Conservation (phyloP, 2,329 filamentous ascomycete species). For the Emmonsiellopsis sp. region DNA sequence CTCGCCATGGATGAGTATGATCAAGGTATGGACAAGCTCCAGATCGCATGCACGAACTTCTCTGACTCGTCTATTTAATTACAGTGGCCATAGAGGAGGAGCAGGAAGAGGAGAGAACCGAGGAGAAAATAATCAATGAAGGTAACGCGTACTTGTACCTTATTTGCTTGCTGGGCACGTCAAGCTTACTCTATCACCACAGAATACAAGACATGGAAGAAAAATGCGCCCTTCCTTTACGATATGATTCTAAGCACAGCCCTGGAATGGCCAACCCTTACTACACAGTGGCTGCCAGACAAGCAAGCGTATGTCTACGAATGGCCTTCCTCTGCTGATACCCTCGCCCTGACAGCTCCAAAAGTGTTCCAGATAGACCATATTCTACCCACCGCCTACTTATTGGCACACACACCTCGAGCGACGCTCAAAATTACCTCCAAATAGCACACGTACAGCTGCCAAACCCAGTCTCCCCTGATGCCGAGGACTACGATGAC, state of each 20-base stretch:
- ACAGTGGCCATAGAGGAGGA: constrained; percentile 29
- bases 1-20: constrained; percentile 6
- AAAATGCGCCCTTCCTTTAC: constrained; percentile 96
- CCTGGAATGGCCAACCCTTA: constrained; percentile 93
- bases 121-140: constrained; percentile 91
- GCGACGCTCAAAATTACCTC: constrained; percentile 76
- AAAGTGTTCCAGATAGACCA: constrained; percentile 68
- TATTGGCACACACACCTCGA: constrained; percentile 89
- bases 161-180: neutral
- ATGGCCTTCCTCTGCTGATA: neutral
- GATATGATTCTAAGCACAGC: constrained; percentile 95
- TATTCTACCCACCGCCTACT: constrained; percentile 81
- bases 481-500: constrained; percentile 80
- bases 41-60: neutral
- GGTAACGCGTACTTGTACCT: constrained; percentile 38
- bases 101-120: constrained; percentile 64
- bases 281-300: constrained; percentile 96
- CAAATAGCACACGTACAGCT: constrained; percentile 93
- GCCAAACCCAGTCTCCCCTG: constrained; percentile 62
- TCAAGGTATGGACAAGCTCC: constrained; percentile 14
- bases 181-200: constrained; percentile 1
- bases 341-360: neutral
- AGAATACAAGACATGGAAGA: constrained; percentile 99
- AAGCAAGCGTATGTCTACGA: constrained; percentile 58
- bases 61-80: neutral